Percentiles rank a stretch among this genome's conserved stretches.
Conservation (phyloP, 192 early-diverging fungal genomes). For the Linnemannia elongata region DNA sequence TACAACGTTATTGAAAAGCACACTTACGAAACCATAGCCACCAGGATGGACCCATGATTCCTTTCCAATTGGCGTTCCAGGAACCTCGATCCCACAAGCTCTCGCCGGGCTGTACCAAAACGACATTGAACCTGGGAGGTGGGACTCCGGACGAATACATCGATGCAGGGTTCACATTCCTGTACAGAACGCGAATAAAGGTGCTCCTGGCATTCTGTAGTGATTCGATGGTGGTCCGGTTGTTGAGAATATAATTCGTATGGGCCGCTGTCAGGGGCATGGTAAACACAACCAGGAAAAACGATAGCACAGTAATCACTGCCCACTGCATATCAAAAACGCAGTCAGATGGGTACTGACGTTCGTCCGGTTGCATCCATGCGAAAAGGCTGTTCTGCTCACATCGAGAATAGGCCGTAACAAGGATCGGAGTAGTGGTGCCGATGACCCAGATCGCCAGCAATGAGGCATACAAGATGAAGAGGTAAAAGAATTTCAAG, state of each 20-base stretch:
- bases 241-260: constrained; percentile 60
- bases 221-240: constrained; percentile 70
- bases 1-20: no score
- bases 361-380: not conserved
- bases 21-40: constrained; percentile 67
- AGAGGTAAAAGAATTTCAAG: constrained; percentile 65
- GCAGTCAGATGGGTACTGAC: not conserved
- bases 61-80: constrained; percentile 59
- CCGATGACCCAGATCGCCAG: constrained; percentile 51
- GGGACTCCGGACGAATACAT: constrained; percentile 19
- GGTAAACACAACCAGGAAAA: constrained; percentile 62
- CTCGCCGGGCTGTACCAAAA: constrained; percentile 50
- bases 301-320: constrained; percentile 53
- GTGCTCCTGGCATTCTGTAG: constrained; percentile 36
- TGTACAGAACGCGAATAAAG: constrained; percentile 49
- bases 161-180: constrained; percentile 9
- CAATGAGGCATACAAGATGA: constrained; percentile 59
- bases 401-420: constrained; percentile 19
- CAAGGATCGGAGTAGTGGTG: constrained; percentile 55
- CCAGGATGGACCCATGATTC: constrained; percentile 63
- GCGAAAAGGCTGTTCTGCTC: not conserved
- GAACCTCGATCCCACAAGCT: constrained; percentile 61
- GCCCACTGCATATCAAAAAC: constrained; percentile 57
- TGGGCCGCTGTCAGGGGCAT: constrained; percentile 66
- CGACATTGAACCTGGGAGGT: constrained; percentile 42